These are phyloP conservation scores for Fusarium verticillioides DNA, from an alignment of 2,329 filamentous ascomycete species.

Conservation along the genomic window DNA sequence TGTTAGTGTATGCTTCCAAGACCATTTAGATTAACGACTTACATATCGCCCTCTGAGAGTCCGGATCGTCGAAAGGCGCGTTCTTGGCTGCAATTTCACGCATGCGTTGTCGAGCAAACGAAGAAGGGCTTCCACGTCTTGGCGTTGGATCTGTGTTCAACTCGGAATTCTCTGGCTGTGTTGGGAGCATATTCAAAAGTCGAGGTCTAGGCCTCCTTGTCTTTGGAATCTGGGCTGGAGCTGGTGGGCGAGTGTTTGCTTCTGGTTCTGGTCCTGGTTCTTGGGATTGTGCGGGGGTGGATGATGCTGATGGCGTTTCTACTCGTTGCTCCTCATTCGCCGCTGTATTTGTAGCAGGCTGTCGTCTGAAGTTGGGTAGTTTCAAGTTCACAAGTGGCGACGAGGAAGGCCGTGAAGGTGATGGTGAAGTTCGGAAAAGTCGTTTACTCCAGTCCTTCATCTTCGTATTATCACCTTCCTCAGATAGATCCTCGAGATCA, in stretches of 20 bases:
- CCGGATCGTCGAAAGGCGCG: conserved; percentile 57
- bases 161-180: conserved; percentile 52
- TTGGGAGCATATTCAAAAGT: conserved; percentile 50
- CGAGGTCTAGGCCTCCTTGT: conserved; percentile 47
- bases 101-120: conserved; percentile 57
- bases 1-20: conserved; percentile 23
- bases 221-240: conserved; percentile 31
- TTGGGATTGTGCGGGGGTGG: conserved; percentile 17
- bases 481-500: conserved; percentile 53
- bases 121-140: conserved; percentile 56
- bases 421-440: conserved; percentile 47
- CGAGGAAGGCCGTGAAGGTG: conserved; percentile 23
- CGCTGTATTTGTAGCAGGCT: conserved; percentile 7
- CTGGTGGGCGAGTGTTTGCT: conserved; percentile 22
- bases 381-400: conserved; percentile 46
- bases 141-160: conserved; percentile 42
- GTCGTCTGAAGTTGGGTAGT: conserved; percentile 27
- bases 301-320: conserved; percentile 5
- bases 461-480: conserved; percentile 49
- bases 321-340: conserved; percentile 3
- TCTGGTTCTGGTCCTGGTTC: conserved; percentile 22
- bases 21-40: conserved; percentile 34
- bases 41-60: conserved; percentile 54
- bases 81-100: conserved; percentile 56
- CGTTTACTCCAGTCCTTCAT: conserved; percentile 51